Evolutionary conservation across 2,329 filamentous ascomycete genomes (phyloP), one percentile per base, ranked within the genome.

Genomic region (Scytalidium lignicola): DNA sequence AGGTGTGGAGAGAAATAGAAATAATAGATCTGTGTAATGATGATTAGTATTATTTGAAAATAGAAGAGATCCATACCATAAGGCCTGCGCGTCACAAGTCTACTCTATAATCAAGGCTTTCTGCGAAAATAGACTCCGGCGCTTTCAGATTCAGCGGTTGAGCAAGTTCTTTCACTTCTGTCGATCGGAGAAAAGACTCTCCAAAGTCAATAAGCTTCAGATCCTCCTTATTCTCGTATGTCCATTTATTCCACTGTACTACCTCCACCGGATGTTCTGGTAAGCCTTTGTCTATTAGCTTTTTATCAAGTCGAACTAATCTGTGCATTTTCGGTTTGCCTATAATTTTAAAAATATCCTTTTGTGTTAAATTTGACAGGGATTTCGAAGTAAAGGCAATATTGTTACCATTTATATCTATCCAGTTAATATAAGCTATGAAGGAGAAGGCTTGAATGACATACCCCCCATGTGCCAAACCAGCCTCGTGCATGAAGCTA

Each of bases 391-490:
- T 58, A 29, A 63, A 65, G 47, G 56, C 58, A 20, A 65, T 53
- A n/a, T 64, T 65, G 26, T 51, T 51, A 15, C 53, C 54, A 40
- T 61, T 65, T 8, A 65, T 55, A 28, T 65, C 61, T 64, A 44
- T 13, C 32, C 7, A 45, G 42, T 15, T 17, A 20, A 22, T n/a
- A 18, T 22, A 49, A 26, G 22, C 19, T 26, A 22, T 13, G 7
- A 37, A 41, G 18, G 15, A 8, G 13, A 54, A 59, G 52, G 66
- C 10, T 26, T 10, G 23, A 26, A 26, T 26, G 23, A 26, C 23
- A 26, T 26, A 26, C 23, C 64, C 64, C 47, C 64, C 63, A 58
- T 66, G 60, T 10, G 57, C 55, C 43, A 65, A 60, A 18, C 60
- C 60, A 20, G 51, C 48, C 46, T 54, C 47, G 28, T 67, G 62